Percentiles rank a stretch among this genome's conserved stretches.
Evolutionary conservation across 208 protist genomes (phyloP).

Genomic region (Jaenimonas drosophilae): DNA sequence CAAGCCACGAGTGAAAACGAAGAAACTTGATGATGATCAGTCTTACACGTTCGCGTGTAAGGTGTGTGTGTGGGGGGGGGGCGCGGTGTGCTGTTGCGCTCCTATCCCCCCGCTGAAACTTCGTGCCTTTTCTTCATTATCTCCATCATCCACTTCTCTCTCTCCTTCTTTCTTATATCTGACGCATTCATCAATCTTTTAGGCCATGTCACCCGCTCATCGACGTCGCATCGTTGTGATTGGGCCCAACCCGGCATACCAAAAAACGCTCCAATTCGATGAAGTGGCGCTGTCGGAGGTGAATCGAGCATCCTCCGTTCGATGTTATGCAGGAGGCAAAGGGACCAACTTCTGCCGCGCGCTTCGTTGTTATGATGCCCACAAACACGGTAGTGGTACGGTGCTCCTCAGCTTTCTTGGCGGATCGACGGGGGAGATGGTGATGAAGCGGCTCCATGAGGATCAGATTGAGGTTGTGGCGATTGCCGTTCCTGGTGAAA

Average conservation of each 20-base stretch:
- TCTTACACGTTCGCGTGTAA: no score
- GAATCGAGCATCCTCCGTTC: constrained; percentile 13
- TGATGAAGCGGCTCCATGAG: constrained; percentile 6
- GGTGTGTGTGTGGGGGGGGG: no score
- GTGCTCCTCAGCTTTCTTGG: constrained; percentile 18
- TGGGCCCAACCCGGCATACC: constrained; percentile 18
- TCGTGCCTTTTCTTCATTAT: no score
- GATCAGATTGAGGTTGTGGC: constrained; percentile 13
- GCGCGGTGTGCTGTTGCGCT: no score
- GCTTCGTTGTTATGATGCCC: constrained; percentile 7
- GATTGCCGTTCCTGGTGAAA: constrained; percentile 11
- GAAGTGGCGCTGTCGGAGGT: constrained; percentile 13
- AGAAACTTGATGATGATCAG: no score
- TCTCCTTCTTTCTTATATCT: no score
- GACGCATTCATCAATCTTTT: no score
- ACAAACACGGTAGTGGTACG: constrained; percentile 7
- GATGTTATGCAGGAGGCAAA: constrained; percentile 23
- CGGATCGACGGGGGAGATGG: constrained; percentile 12
- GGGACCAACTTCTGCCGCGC: constrained; percentile 30
- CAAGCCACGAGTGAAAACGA: no score
- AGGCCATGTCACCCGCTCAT: no score
- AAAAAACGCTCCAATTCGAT: constrained; percentile 24
- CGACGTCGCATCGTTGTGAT: constrained; percentile 27
- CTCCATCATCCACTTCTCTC: no score
- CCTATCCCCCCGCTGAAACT: no score